phyloP scores from a whole-genome alignment of 805 yeast genomes.

The Yarrowia alimentaria region DNA sequence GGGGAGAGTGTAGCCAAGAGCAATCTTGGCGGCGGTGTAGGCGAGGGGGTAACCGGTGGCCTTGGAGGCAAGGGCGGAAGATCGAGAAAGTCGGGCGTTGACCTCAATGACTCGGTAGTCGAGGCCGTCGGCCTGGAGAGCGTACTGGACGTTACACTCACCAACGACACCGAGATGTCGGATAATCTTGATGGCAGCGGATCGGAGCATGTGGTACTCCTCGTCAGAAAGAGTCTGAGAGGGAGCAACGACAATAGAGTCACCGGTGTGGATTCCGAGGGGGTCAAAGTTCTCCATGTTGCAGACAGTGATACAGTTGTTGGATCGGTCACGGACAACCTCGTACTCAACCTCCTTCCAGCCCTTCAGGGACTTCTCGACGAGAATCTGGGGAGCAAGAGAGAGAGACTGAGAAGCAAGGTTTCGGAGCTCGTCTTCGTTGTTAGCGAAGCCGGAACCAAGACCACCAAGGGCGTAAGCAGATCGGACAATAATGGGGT shows the following conservation, averaged over 20 bases:
- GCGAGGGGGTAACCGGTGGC: slow-evolving; percentile 99
- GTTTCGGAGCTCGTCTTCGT: slow-evolving; percentile 77
- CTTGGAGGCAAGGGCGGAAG: slow-evolving; percentile 96
- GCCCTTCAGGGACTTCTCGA: slow-evolving; percentile 95
- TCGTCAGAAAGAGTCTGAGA: slow-evolving; percentile 96
- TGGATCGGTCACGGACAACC: slow-evolving; percentile 94
- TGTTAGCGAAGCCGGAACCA: slow-evolving; percentile 94
- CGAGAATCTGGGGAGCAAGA: slow-evolving; percentile 90
- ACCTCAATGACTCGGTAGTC: slow-evolving; percentile 97
- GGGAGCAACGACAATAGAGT: slow-evolving; percentile 98
- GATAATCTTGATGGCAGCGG: slow-evolving; percentile 95
- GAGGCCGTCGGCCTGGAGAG: slow-evolving; percentile 91
- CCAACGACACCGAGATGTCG: slow-evolving; percentile 99
- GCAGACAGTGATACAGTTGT: slow-evolving; percentile 97
- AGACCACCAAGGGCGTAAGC: slow-evolving; percentile 97
- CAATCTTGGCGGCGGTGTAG: slow-evolving; percentile 97
- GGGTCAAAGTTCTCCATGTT: slow-evolving; percentile 99
- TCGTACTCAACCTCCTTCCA: slow-evolving; percentile 99
- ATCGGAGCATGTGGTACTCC: slow-evolving; percentile 95
- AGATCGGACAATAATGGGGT: slow-evolving; percentile 95
- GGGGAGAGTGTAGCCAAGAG: slow-evolving; percentile 89
- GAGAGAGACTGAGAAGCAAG: slow-evolving; percentile 87
- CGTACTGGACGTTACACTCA: slow-evolving; percentile 97
- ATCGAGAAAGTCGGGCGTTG: slow-evolving; percentile 93
- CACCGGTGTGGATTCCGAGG: slow-evolving; percentile 97